These are phyloP conservation scores for Tilletia setariae DNA, from an alignment of 1,284 basidiomycete species.

Conservation along the genomic window DNA sequence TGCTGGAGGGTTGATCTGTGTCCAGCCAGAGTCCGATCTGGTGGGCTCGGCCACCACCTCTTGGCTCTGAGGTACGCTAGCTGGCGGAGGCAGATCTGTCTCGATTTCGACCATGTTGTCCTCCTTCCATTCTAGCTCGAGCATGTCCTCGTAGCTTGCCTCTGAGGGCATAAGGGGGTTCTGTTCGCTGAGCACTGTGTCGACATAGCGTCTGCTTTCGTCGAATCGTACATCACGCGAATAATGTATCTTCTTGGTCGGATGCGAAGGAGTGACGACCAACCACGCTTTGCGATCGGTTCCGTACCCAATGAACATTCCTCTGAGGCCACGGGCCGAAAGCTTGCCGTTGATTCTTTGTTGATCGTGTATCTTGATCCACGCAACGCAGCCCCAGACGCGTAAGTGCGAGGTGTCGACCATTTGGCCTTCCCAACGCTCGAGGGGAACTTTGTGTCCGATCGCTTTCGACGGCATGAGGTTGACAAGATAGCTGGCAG, in stretches of 20 bases:
- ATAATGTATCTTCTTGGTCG: background rate
- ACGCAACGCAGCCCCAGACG: background rate
- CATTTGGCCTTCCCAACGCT: background rate
- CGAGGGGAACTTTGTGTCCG: background rate
- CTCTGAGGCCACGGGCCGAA: background rate
- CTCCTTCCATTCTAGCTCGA: background rate
- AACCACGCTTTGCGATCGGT: background rate
- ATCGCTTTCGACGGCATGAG: background rate
- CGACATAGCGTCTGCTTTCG: background rate
- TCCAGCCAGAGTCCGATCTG: background rate
- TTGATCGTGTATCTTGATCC: slow-evolving; percentile 2
- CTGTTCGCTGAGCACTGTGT: background rate
- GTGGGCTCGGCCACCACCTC: background rate
- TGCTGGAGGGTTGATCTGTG: background rate
- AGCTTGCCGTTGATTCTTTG: background rate
- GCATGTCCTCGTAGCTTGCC: background rate
- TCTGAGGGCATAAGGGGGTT: background rate
- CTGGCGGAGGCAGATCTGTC: no score
- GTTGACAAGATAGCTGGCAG: background rate
- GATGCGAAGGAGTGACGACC: background rate
- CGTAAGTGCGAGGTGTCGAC: background rate
- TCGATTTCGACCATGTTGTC: no score
- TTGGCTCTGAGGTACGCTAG: background rate
- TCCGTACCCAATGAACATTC: background rate
- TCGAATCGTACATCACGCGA: slow-evolving; percentile 4